Evolutionary conservation across 352 stramenopile genomes (phyloP).

Genomic region (Globisporangium abappressorium): DNA sequence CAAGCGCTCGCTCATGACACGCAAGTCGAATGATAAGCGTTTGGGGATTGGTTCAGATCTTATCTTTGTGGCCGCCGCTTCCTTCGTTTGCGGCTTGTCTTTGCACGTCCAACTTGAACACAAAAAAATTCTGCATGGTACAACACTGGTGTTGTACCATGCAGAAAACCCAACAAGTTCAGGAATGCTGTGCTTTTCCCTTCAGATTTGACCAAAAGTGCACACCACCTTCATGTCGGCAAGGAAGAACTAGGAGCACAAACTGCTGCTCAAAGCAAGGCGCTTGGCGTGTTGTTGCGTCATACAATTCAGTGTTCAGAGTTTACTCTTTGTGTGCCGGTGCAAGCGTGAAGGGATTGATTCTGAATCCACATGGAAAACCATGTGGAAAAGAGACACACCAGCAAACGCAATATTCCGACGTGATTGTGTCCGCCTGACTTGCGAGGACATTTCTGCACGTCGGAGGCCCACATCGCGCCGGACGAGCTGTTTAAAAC

Average conservation of each 20-base stretch:
- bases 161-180: background rate
- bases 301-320: background rate
- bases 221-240: background rate
- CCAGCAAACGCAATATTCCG: background rate
- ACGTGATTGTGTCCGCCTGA: background rate
- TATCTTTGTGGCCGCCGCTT: background rate
- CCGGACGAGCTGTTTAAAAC: background rate
- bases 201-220: background rate
- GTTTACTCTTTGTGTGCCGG: background rate
- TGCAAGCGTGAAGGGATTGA: background rate
- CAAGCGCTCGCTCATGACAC: background rate
- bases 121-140: background rate
- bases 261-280: background rate
- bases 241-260: background rate
- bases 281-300: background rate
- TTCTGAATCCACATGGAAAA: background rate
- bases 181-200: background rate
- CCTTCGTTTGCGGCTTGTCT: background rate
- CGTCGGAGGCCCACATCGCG: background rate
- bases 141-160: background rate
- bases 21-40: background rate
- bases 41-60: background rate
- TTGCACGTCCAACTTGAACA: background rate
- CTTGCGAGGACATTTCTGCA: background rate
- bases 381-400: background rate